Conservation (phyloP, 116 monocot genomes). For the Dioscorea cayenensis region DNA sequence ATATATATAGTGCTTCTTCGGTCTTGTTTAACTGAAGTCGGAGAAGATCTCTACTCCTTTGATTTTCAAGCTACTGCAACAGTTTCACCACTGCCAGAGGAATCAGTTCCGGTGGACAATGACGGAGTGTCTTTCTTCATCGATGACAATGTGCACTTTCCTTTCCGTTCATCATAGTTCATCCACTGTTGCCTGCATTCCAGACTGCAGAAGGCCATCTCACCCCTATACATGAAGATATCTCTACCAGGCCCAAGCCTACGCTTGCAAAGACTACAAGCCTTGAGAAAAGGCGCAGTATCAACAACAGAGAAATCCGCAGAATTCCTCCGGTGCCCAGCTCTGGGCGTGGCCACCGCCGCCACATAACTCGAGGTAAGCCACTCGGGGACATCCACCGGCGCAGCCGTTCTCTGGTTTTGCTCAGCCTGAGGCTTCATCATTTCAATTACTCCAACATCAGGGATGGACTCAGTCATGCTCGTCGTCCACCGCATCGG, state of each 20-base stretch:
- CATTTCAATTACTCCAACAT: neutral
- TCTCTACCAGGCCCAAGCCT: conserved; percentile 54
- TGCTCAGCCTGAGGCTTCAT: neutral
- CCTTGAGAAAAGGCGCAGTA: conserved; percentile 9
- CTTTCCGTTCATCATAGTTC: conserved; percentile 46
- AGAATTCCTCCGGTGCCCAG: neutral
- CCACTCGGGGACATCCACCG: neutral
- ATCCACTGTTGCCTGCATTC: conserved; percentile 72
- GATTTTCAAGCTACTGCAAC: conserved; percentile 7
- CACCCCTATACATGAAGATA: conserved; percentile 70
- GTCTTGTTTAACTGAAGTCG: too few relatives aligned
- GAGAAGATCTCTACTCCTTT: neutral
- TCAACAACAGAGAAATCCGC: neutral
- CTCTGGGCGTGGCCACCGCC: conserved; percentile 4
- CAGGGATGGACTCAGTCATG: neutral
- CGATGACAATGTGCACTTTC: conserved; percentile 31
- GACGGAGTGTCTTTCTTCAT: conserved; percentile 18
- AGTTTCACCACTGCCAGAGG: conserved; percentile 1
- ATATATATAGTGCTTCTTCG: too few relatives aligned
- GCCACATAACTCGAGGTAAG: neutral
- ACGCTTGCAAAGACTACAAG: conserved; percentile 26
- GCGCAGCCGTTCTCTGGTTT: neutral
- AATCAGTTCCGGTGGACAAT: neutral
- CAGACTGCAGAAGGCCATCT: conserved; percentile 61
- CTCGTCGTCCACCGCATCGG: conserved; percentile 13